phyloP scores from a whole-genome alignment of 306 rosid genomes.

The Begonia fuchsioides region DNA sequence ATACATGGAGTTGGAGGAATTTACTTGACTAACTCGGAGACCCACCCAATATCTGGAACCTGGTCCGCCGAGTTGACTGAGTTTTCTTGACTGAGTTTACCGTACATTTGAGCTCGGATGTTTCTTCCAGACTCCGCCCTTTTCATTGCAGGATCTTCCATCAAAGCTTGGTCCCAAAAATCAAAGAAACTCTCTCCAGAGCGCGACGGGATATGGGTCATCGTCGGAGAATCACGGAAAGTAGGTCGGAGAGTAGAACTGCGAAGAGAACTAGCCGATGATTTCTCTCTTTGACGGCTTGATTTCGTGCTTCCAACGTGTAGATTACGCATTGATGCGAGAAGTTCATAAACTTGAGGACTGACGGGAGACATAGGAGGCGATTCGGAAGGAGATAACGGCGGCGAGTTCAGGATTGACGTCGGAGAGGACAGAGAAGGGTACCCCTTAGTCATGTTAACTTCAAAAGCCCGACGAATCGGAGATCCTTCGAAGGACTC shows the following conservation, averaged over 20 bases:
- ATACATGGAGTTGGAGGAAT: too few species aligned
- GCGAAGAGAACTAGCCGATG: conserved; percentile 5
- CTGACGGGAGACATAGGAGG: conserved; percentile 39
- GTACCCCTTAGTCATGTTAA: neutral
- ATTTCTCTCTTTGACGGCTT: conserved; percentile 5
- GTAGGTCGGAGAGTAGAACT: conserved; percentile 21
- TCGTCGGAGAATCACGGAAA: neutral
- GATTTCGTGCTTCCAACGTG: conserved; percentile 21
- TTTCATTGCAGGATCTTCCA: conserved; percentile 60
- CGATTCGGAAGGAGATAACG: conserved; percentile 16
- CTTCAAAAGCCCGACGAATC: neutral
- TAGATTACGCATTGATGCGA: conserved; percentile 26
- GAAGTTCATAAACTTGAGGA: conserved; percentile 19
- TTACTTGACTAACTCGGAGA: conserved; percentile 28
- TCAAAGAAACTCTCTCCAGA: neutral
- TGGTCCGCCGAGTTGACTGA: conserved; percentile 13
- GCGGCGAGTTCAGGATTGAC: too few species aligned
- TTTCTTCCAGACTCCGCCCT: conserved; percentile 73
- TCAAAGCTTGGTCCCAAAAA: conserved; percentile 15
- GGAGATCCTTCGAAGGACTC: conserved; percentile 17
- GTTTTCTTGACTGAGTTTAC: conserved; percentile 47
- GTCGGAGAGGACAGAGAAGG: conserved; percentile 11
- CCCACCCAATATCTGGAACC: conserved; percentile 41
- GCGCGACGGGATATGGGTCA: too few species aligned
- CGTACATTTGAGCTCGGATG: conserved; percentile 55